phyloP scores from a whole-genome alignment of 2,329 filamentous ascomycete genomes.

The Colletotrichum spinosum region DNA sequence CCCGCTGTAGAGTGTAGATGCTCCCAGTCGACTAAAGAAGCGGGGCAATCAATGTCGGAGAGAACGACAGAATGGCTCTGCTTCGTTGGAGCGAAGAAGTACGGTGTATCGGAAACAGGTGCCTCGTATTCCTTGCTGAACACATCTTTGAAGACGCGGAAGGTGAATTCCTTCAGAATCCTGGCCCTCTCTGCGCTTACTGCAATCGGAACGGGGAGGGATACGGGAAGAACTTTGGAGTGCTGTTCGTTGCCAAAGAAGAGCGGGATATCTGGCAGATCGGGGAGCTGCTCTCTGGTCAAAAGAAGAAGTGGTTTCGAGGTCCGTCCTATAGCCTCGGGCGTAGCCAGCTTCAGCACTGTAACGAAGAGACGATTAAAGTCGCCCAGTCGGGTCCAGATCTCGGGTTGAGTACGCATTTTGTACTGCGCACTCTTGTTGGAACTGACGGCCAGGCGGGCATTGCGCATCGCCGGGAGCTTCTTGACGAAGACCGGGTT shows the following conservation, averaged over 20 bases:
- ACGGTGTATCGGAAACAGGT: constrained; percentile 74
- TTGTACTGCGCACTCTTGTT: constrained; percentile 80
- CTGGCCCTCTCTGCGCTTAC: constrained; percentile 59
- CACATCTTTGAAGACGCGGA: constrained; percentile 82
- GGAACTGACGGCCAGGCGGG: constrained; percentile 81
- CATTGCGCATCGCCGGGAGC: constrained; percentile 87
- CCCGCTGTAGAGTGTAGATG: constrained; percentile 57
- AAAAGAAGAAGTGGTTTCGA: constrained; percentile 77
- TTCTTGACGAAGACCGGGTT: constrained; percentile 78
- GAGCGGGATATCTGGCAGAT: constrained; percentile 75
- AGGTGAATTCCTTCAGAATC: constrained; percentile 76
- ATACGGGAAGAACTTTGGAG: constrained; percentile 66
- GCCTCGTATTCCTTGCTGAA: constrained; percentile 89
- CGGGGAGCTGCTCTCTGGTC: constrained; percentile 73
- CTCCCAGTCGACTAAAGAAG: constrained; percentile 68
- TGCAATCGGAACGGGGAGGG: constrained; percentile 56
- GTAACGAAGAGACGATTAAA: constrained; percentile 70
- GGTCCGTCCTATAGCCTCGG: constrained; percentile 65
- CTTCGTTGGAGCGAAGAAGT: constrained; percentile 78
- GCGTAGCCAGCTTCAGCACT: constrained; percentile 68
- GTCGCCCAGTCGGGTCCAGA: constrained; percentile 70
- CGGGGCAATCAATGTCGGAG: constrained; percentile 36
- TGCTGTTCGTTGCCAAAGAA: constrained; percentile 75
- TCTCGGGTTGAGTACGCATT: constrained; percentile 81
- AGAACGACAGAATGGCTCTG: constrained; percentile 42